A percentile compares a stretch with the other conserved stretches of the same genome.
Evolutionary conservation across 2,329 filamentous ascomycete genomes (phyloP).

Genomic region (Diaporthe sp.): DNA sequence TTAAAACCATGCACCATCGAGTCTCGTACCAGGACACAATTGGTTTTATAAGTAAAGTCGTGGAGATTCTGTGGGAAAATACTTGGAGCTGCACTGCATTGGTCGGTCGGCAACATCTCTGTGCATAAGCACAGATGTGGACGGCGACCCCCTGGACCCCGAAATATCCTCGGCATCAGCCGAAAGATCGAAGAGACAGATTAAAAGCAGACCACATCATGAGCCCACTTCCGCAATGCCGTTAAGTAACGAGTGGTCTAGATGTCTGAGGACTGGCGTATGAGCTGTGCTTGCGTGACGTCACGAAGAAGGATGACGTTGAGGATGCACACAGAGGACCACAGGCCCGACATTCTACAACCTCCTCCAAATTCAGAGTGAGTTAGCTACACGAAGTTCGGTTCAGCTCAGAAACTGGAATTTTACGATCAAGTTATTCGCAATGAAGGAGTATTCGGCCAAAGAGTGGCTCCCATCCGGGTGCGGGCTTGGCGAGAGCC

Average conservation of each 20-base stretch:
- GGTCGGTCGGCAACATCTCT: background rate
- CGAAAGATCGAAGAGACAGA: background rate
- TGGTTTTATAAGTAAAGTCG: too few species aligned
- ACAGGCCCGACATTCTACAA: background rate
- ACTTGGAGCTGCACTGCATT: too few species aligned
- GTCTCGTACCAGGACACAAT: background rate
- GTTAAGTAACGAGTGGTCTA: background rate
- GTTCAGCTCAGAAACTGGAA: background rate
- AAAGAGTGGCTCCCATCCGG: constrained; percentile 46
- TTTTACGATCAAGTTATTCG: background rate
- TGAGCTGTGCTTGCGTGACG: constrained; percentile 21
- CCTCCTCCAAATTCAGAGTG: background rate
- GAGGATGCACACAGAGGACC: background rate
- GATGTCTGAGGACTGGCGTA: constrained; percentile 7
- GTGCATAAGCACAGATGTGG: background rate
- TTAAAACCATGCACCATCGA: background rate
- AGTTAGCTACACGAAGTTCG: background rate
- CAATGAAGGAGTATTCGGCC: constrained; percentile 46
- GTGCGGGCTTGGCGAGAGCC: constrained; percentile 46
- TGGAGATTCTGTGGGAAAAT: background rate
- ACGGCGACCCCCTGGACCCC: background rate
- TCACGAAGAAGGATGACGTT: constrained; percentile 27
- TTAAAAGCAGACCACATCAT: background rate
- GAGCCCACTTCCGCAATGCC: background rate
- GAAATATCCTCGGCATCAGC: background rate